These are phyloP conservation scores for Carnegiea gigantea DNA, from an alignment of 179 eudicot genomes.

Conservation along the genomic window DNA sequence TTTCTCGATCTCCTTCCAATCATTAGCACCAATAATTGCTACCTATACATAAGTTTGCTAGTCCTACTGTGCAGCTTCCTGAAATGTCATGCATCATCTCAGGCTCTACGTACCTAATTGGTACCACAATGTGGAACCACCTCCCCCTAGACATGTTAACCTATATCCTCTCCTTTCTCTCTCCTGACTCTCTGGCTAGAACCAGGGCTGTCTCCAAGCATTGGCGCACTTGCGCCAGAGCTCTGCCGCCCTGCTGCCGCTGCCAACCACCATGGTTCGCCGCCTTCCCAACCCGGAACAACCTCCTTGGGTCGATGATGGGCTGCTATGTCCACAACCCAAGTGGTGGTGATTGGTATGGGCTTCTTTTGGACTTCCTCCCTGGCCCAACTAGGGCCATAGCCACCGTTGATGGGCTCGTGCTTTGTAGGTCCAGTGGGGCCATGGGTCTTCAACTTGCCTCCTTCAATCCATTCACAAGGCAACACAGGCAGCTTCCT, in stretches of 20 bases:
- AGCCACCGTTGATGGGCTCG: neutral
- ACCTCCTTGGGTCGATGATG: neutral
- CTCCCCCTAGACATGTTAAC: slow-evolving; percentile 49
- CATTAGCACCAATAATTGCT: no score
- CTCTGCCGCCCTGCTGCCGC: neutral
- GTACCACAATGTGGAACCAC: slow-evolving; percentile 42
- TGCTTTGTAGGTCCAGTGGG: neutral
- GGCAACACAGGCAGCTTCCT: slow-evolving; percentile 5
- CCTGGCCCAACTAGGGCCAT: neutral
- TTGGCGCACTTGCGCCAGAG: slow-evolving; percentile 28
- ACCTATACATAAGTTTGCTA: no score
- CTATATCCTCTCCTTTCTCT: slow-evolving; percentile 48
- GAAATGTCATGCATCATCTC: no score
- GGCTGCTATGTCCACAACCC: slow-evolving; percentile 4
- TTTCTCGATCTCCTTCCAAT: neutral
- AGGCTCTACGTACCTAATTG: no score
- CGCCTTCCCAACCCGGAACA: neutral
- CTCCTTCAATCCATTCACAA: neutral
- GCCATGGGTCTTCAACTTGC: neutral
- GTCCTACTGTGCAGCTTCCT: no score
- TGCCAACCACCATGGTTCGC: slow-evolving; percentile 2
- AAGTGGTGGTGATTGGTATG: slow-evolving; percentile 6
- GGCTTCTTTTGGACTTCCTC: neutral
- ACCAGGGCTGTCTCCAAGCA: slow-evolving; percentile 44
- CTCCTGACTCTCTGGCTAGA: slow-evolving; percentile 48